These are phyloP conservation scores for Aspergillus eucalypticola DNA, from an alignment of 2,329 filamentous ascomycete species.

Conservation along the genomic window DNA sequence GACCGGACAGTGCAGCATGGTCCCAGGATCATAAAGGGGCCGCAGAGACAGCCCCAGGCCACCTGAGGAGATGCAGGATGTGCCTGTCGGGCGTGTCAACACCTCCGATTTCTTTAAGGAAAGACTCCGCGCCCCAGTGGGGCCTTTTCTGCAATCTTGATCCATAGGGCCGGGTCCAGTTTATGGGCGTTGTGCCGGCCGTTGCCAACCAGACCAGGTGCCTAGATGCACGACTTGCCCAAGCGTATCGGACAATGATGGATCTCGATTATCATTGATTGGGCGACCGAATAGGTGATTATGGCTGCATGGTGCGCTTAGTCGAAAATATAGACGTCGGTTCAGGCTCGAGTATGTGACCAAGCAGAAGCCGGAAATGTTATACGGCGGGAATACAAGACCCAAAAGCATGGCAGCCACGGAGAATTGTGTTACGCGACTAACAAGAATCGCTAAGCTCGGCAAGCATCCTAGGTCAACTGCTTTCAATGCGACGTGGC, in stretches of 20 bases:
- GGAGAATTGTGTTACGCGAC: slow-evolving; percentile 27
- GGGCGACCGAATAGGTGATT: background rate
- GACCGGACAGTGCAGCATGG: slow-evolving; percentile 14
- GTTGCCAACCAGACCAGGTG: slow-evolving; percentile 21
- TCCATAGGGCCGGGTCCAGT: slow-evolving; percentile 17
- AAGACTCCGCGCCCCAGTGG: background rate
- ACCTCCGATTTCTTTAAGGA: background rate
- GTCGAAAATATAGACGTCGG: slow-evolving; percentile 16
- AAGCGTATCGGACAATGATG: slow-evolving; percentile 9
- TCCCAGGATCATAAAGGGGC: slow-evolving; percentile 14
- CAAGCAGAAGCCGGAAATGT: slow-evolving; percentile 1
- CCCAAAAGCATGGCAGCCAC: slow-evolving; percentile 37
- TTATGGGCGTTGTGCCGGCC: slow-evolving; percentile 9
- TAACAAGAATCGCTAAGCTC: slow-evolving; percentile 18
- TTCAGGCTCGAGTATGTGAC: background rate
- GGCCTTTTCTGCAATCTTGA: slow-evolving; percentile 5
- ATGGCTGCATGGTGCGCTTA: slow-evolving; percentile 1
- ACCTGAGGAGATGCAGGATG: slow-evolving; percentile 3
- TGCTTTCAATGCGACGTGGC: slow-evolving; percentile 4
- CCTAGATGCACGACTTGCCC: slow-evolving; percentile 16
- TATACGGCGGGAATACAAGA: slow-evolving; percentile 28
- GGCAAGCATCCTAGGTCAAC: slow-evolving; percentile 11
- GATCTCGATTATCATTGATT: background rate
- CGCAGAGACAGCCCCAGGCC: slow-evolving; percentile 16
- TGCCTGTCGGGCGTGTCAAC: slow-evolving; percentile 14